phyloP scores from a whole-genome alignment of 345 rosid species.

The Stellera chamaejasme region DNA sequence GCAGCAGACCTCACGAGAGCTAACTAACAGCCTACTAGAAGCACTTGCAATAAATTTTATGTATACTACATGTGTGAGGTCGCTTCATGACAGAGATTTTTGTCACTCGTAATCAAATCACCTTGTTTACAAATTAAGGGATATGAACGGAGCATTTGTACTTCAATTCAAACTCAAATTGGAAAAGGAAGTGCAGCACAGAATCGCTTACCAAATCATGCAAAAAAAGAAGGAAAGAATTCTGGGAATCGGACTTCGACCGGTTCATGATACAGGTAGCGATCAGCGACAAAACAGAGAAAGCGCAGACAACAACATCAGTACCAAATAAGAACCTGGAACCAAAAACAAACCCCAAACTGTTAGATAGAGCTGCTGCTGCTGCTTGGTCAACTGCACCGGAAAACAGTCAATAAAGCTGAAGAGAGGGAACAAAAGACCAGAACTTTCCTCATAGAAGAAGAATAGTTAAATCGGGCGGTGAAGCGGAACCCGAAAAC shows the following conservation, averaged over 20 bases:
- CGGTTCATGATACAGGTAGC: constrained; percentile 20
- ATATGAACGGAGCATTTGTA: too few relatives aligned
- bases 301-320: constrained; percentile 25
- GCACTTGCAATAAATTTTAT: too few relatives aligned
- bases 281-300: constrained; percentile 34
- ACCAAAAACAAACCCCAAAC: neutral
- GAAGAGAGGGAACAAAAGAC: neutral
- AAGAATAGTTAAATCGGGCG: constrained; percentile 30
- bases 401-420: too few relatives aligned
- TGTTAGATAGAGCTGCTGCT: neutral
- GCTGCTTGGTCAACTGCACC: too few relatives aligned
- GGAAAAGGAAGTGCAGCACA: too few relatives aligned
- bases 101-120: too few relatives aligned
- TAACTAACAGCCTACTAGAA: too few relatives aligned
- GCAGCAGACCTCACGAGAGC: too few relatives aligned
- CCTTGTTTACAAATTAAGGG: too few relatives aligned
- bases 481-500: constrained; percentile 19
- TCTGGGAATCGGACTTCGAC: constrained; percentile 13
- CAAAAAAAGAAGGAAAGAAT: constrained; percentile 25
- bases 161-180: too few relatives aligned
- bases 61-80: too few relatives aligned
- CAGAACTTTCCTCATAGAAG: constrained; percentile 31
- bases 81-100: too few relatives aligned
- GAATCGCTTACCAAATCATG: constrained; percentile 43
- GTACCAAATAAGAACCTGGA: constrained; percentile 45